Evolutionary conservation across 805 yeast species (phyloP).

Genomic region (Wickerhamiella kurtzmanii): DNA sequence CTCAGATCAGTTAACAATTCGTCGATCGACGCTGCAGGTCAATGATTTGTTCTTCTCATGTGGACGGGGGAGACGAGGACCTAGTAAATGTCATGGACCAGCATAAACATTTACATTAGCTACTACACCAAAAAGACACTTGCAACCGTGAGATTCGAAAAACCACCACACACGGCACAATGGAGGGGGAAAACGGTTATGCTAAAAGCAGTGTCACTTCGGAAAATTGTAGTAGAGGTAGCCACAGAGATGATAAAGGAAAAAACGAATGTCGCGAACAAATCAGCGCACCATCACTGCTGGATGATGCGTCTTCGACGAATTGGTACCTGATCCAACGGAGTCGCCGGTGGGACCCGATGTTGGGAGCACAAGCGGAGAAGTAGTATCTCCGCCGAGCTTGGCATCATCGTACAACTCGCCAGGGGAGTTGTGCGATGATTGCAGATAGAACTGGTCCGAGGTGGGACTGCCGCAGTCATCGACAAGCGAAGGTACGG

Average conservation of each 20-base stretch:
- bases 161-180: not conserved
- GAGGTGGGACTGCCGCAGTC: conserved; percentile 17
- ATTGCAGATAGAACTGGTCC: not conserved
- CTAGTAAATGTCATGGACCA: not conserved
- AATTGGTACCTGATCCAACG: conserved; percentile 10
- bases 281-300: conserved; percentile 20
- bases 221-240: not conserved
- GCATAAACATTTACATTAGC: not conserved
- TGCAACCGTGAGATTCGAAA: conserved; percentile 4
- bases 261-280: not conserved
- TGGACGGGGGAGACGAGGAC: conserved; percentile 14
- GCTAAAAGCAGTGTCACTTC: not conserved
- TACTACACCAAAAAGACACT: not conserved
- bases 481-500: conserved; percentile 17
- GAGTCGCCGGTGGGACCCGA: not conserved
- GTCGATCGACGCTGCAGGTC: conserved; percentile 25
- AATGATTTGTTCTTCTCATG: conserved; percentile 2
- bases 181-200: too few species aligned
- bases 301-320: conserved; percentile 24
- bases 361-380: not conserved
- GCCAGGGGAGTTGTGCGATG: not conserved
- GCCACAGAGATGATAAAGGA: not conserved
- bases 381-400: not conserved
- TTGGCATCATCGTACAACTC: not conserved
- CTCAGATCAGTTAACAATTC: conserved; percentile 17